A percentile compares a stretch with the other conserved stretches of the same genome.
phyloP scores from a whole-genome alignment of 208 protist species.

The Sergeia podlipaevii region DNA sequence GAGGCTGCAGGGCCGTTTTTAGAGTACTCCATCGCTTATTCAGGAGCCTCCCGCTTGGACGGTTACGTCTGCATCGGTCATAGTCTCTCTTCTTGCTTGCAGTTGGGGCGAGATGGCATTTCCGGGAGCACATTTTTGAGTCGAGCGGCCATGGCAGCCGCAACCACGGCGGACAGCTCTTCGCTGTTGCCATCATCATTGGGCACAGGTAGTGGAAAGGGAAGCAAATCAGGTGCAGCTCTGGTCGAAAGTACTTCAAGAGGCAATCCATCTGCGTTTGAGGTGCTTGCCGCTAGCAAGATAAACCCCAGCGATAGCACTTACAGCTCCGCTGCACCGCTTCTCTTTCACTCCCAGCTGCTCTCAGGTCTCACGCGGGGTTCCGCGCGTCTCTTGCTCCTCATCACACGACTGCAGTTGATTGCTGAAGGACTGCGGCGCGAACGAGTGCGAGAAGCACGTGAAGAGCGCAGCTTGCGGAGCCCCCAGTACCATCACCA shows the following conservation, averaged over 20 bases:
- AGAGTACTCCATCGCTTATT: constrained; percentile 33
- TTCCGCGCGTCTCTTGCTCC: constrained; percentile 22
- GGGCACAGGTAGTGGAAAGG: neutral
- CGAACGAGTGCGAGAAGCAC: neutral
- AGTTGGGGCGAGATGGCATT: no score
- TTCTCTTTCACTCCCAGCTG: constrained; percentile 15
- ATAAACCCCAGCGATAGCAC: neutral
- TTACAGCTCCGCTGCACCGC: neutral
- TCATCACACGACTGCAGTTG: constrained; percentile 31
- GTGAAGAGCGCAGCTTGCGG: neutral
- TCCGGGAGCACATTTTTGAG: no score
- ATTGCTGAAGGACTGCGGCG: constrained; percentile 18
- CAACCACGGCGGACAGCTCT: no score
- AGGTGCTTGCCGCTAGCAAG: no score
- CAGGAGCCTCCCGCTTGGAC: constrained; percentile 24
- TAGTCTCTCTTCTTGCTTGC: constrained; percentile 31
- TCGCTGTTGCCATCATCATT: no score
- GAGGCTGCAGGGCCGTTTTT: constrained; percentile 32
- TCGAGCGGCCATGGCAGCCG: no score
- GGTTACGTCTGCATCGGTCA: constrained; percentile 36
- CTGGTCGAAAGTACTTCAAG: no score
- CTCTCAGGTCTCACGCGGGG: constrained; percentile 18
- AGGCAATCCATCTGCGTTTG: no score
- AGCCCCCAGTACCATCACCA: no score
- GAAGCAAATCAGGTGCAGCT: no score